Conservation (phyloP, 2,329 filamentous ascomycete species). For the Nothopassalora personata region DNA sequence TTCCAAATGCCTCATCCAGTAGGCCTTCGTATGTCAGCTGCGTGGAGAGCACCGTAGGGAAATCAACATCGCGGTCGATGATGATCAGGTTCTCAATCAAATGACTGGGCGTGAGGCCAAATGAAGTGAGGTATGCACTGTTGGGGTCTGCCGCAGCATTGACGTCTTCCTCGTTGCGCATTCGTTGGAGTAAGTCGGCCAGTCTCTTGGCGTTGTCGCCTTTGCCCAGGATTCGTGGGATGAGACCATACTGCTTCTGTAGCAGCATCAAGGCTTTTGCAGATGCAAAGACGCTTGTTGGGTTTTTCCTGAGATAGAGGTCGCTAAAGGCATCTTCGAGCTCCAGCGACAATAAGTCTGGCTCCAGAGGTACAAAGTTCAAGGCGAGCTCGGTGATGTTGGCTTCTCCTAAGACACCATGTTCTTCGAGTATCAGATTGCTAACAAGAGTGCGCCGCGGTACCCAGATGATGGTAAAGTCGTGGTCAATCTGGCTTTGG, state of each 20-base stretch:
- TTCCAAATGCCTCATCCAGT: slow-evolving; percentile 87
- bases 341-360: slow-evolving; percentile 86
- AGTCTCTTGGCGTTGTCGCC: slow-evolving; percentile 89
- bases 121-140: slow-evolving; percentile 45
- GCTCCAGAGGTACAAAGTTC: slow-evolving; percentile 85
- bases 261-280: slow-evolving; percentile 91
- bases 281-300: slow-evolving; percentile 81
- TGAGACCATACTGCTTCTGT: slow-evolving; percentile 85
- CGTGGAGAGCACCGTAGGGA: slow-evolving; percentile 84
- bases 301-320: slow-evolving; percentile 83
- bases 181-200: slow-evolving; percentile 78
- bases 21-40: slow-evolving; percentile 96
- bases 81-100: slow-evolving; percentile 87
- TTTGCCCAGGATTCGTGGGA: slow-evolving; percentile 91
- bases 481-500: slow-evolving; percentile 84
- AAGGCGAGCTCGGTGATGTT: slow-evolving; percentile 82
- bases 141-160: slow-evolving; percentile 35
- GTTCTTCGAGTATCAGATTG: slow-evolving; percentile 85
- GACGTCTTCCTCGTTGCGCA: slow-evolving; percentile 83
- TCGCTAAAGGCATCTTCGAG: slow-evolving; percentile 81
- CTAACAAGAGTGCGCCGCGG: slow-evolving; percentile 87
- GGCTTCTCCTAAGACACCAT: slow-evolving; percentile 86
- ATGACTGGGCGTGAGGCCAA: slow-evolving; percentile 76
- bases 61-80: slow-evolving; percentile 91
- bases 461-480: slow-evolving; percentile 95